Conservation (phyloP, 352 stramenopile species). For the Globisporangium spiculum region DNA sequence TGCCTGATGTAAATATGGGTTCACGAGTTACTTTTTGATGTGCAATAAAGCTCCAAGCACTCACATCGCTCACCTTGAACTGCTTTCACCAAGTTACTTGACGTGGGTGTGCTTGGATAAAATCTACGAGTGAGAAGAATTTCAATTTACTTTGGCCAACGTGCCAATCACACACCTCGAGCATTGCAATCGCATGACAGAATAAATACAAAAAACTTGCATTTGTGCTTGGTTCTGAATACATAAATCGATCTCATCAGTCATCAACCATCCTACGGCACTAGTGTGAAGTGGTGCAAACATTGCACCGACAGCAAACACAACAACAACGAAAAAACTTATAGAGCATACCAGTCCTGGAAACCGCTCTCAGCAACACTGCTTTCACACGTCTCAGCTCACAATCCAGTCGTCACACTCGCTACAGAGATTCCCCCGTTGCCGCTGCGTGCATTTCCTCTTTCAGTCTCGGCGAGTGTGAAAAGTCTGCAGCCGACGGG, state of each 20-base stretch:
- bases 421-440: slow-evolving; percentile 13
- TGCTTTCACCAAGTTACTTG: neutral
- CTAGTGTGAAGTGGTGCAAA: neutral
- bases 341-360: neutral
- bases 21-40: neutral
- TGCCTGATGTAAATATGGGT: neutral
- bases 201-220: neutral
- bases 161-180: neutral
- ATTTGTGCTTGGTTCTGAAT: neutral
- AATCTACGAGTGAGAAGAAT: neutral
- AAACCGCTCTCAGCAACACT: neutral
- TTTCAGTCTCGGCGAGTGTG: slow-evolving; percentile 15
- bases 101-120: neutral
- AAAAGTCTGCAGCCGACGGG: slow-evolving; percentile 45
- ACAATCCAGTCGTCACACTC: neutral
- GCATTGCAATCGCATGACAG: neutral
- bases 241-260: neutral
- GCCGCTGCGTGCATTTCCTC: neutral
- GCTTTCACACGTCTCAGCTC: neutral
- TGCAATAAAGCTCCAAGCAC: neutral
- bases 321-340: neutral
- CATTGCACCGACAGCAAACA: neutral
- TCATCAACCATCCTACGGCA: neutral
- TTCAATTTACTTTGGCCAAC: neutral
- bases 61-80: neutral